phyloP scores from a whole-genome alignment of 768 basidiomycete species.

The Tylopilus felleus region DNA sequence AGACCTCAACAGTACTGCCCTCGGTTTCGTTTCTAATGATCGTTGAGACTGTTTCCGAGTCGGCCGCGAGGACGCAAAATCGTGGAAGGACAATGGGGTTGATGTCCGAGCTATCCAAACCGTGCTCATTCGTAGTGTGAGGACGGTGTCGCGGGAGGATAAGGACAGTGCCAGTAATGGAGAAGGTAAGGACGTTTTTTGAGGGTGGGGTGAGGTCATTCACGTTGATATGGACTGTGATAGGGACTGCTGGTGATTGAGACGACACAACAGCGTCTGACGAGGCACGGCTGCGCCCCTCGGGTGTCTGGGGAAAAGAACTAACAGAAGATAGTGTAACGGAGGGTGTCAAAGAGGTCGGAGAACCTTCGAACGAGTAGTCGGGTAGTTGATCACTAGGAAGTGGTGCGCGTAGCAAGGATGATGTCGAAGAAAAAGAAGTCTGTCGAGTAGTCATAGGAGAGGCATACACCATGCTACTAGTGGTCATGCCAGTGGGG shows the following conservation, averaged over 20 bases:
- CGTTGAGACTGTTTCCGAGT: conserved; percentile 56
- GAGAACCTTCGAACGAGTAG: conserved; percentile 69
- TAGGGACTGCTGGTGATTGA: conserved; percentile 53
- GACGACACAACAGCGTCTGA: conserved; percentile 28
- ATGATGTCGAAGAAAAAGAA: conserved; percentile 50
- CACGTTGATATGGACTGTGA: conserved; percentile 78
- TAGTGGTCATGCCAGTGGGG: conserved; percentile 19
- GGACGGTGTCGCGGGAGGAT: conserved; percentile 45
- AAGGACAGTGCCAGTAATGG: conserved; percentile 61
- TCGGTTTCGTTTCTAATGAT: conserved; percentile 60
- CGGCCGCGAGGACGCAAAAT: conserved; percentile 66
- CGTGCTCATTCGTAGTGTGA: conserved; percentile 22
- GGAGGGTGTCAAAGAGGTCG: conserved; percentile 50
- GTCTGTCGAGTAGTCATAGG: conserved; percentile 34
- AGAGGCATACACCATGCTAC: conserved; percentile 20
- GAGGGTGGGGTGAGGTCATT: conserved; percentile 66
- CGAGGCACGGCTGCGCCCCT: conserved; percentile 38
- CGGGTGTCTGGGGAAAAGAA: conserved; percentile 32
- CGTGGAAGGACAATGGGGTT: conserved; percentile 61
- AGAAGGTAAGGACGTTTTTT: conserved; percentile 64
- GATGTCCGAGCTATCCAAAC: conserved; percentile 31
- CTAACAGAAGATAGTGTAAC: conserved; percentile 38
- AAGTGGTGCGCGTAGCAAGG: conserved; percentile 72
- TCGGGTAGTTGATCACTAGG: conserved; percentile 62
- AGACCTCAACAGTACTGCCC: conserved; percentile 55